Conservation (phyloP, 805 yeast genomes). For the Debaryomyces hansenii region DNA sequence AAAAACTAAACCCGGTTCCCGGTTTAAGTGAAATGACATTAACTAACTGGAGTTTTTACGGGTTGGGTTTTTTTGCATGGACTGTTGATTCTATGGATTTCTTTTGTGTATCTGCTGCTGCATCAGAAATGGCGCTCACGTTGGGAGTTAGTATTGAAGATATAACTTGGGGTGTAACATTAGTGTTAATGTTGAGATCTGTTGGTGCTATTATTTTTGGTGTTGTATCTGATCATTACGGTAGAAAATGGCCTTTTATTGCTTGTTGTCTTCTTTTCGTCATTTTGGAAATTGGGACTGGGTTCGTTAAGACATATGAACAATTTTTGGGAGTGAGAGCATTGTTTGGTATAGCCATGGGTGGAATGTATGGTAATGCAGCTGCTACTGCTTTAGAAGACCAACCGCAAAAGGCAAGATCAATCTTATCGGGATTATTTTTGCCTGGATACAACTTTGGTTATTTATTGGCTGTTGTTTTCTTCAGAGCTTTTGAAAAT, state of each 20-base stretch:
- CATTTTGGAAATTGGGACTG: slow-evolving; percentile 62
- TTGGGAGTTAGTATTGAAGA: slow-evolving; percentile 48
- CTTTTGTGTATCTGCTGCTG: slow-evolving; percentile 57
- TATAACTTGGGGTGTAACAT: slow-evolving; percentile 65
- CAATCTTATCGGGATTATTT: slow-evolving; percentile 64
- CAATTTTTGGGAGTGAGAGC: slow-evolving; percentile 65
- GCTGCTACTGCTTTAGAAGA: slow-evolving; percentile 57
- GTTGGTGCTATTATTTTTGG: slow-evolving; percentile 66
- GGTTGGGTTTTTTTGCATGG: slow-evolving; percentile 58
- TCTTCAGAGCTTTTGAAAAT: slow-evolving; percentile 61
- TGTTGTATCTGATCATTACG: slow-evolving; percentile 55
- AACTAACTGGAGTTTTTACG: slow-evolving; percentile 57
- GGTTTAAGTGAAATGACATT: slow-evolving; percentile 34
- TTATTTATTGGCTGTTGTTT: slow-evolving; percentile 61
- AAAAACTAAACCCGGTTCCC: slow-evolving; percentile 42
- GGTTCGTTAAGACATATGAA: slow-evolving; percentile 54
- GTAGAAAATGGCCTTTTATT: slow-evolving; percentile 59
- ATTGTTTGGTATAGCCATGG: slow-evolving; percentile 57
- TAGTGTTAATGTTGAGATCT: slow-evolving; percentile 67
- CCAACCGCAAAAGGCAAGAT: slow-evolving; percentile 52
- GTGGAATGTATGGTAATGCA: slow-evolving; percentile 56
- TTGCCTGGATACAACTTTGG: slow-evolving; percentile 83
- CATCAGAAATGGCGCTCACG: slow-evolving; percentile 44
- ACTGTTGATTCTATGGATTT: slow-evolving; percentile 67
- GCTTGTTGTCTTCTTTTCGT: slow-evolving; percentile 46